Conservation (phyloP, 2,329 filamentous ascomycete species). For the Ophiostoma novo-ulmi region DNA sequence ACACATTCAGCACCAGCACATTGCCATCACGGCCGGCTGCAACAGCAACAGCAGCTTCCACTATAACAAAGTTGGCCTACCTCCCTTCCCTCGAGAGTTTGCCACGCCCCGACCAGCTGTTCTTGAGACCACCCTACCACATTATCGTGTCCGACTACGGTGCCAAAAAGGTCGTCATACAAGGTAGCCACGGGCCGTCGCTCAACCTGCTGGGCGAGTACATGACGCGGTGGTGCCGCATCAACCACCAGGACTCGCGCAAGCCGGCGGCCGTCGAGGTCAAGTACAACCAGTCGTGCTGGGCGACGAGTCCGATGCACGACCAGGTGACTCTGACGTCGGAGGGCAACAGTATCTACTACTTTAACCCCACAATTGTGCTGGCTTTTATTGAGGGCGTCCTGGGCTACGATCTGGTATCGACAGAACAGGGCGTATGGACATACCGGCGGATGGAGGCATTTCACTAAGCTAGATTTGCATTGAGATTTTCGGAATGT, state of each 20-base stretch:
- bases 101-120: slow-evolving; percentile 45
- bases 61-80: slow-evolving; percentile 29
- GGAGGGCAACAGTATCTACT: slow-evolving; percentile 33
- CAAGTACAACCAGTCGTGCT: slow-evolving; percentile 42
- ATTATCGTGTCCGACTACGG: slow-evolving; percentile 37
- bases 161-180: slow-evolving; percentile 37
- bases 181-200: slow-evolving; percentile 45
- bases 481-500: neutral
- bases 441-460: slow-evolving; percentile 24
- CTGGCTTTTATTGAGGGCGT: slow-evolving; percentile 44
- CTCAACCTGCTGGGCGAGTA: slow-evolving; percentile 44
- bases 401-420: slow-evolving; percentile 41
- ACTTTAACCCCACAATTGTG: slow-evolving; percentile 41
- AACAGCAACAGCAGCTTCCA: neutral
- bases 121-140: slow-evolving; percentile 45
- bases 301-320: slow-evolving; percentile 41
- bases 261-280: slow-evolving; percentile 41
- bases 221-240: slow-evolving; percentile 44
- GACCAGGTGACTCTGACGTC: slow-evolving; percentile 41
- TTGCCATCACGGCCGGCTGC: neutral
- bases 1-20: slow-evolving; percentile 4
- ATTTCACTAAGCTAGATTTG: neutral
- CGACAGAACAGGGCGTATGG: slow-evolving; percentile 21
- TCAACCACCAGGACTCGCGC: slow-evolving; percentile 38
- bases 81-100: slow-evolving; percentile 41